Evolutionary conservation across 129 eudicot genomes (phyloP).

Genomic region (Erigeron canadensis): DNA sequence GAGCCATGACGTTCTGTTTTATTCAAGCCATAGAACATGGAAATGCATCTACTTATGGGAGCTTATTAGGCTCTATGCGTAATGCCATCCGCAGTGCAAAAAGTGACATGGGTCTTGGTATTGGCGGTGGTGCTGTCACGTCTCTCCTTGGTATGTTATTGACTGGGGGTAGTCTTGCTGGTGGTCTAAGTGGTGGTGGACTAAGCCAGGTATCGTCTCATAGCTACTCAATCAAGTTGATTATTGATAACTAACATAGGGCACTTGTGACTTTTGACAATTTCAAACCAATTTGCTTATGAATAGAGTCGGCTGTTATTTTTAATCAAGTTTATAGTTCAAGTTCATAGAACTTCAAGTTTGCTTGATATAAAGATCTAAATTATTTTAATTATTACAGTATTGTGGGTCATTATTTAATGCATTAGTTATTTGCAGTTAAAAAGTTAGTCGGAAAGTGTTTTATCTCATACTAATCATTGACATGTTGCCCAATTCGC

Average conservation of each 20-base stretch:
- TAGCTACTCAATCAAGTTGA: constrained; percentile 6
- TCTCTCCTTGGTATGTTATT: constrained; percentile 79
- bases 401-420: no score
- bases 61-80: constrained; percentile 47
- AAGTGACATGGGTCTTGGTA: constrained; percentile 36
- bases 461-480: no score
- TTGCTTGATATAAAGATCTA: no score
- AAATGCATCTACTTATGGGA: constrained; percentile 49
- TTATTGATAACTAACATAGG: background rate
- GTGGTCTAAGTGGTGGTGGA: constrained; percentile 74
- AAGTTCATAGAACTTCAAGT: no score
- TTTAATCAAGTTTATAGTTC: no score
- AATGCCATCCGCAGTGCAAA: constrained; percentile 34
- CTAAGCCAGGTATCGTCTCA: constrained; percentile 64
- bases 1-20: constrained; percentile 63
- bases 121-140: constrained; percentile 51
- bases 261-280: background rate
- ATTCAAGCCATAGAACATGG: constrained; percentile 54
- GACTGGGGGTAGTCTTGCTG: constrained; percentile 53
- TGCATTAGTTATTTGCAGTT: no score
- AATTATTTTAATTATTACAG: no score
- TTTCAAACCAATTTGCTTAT: no score
- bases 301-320: no score
- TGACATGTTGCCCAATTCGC: no score
- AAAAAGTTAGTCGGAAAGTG: no score